Base-by-base conservation (phyloP, 345 rosid species). In the Pistacia atlantica region DNA sequence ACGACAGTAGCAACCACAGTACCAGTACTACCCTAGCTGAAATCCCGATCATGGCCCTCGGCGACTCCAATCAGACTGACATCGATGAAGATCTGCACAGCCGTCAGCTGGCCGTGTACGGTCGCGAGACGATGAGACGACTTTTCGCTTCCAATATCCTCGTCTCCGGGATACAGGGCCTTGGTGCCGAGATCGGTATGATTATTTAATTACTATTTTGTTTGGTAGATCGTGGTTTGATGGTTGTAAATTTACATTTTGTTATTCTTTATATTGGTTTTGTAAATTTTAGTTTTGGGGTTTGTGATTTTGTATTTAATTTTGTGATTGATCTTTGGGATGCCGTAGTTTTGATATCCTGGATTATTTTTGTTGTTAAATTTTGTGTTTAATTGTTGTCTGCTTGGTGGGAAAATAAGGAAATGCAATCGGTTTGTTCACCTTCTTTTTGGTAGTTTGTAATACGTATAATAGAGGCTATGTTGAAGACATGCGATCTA, bases 71-170 rank as follows among this genome's bases (percentile, higher is more conserved):
- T 59, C 92, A 82, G 61, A 76, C 82, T n/a, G 97, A 91, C 65
- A 97, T 97, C 75, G 98, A 97, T 77, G 99, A 94, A 80, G 99
- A 97, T 88, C 92, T 97, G 51, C 98, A 97, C 84, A 97, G 99
- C 80, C 80, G 99, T 54, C 99, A 97, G 93, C 99, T 97, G 20
- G 99, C 99, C 0, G 99, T 96, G 38, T 96, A 96, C 48, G 99
- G 99, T 45, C 97, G 99, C 2, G 99, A 97, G 85, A 94, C 99
- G 3, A 97, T 97, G 98, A 88, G 92, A 42, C 89, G 97, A 61
- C 97, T 97, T 78, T 97, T 97, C 64, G 99, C 97, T 4, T 97
- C 99, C 0, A 88, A 87, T 63, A 86, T 97, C 55, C 97, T 97
- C 51, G 82, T 97, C 69, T 94, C 99, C 0, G 99, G 99, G 86